Base-by-base conservation (phyloP, 2,329 filamentous ascomycete genomes). In the Aspergillus quadrilineatus region DNA sequence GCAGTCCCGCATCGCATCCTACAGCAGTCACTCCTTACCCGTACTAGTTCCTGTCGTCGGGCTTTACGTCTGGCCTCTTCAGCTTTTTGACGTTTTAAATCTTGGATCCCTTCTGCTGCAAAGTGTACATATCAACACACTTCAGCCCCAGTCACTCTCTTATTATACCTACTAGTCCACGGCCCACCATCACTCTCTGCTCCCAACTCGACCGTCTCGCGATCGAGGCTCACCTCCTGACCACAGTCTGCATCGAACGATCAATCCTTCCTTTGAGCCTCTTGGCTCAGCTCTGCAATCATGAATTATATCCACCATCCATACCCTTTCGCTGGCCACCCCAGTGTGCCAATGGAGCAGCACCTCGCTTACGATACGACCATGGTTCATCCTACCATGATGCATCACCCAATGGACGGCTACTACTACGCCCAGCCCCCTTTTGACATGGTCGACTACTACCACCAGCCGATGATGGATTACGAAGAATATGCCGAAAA, bases 401-500 rank as follows among this genome's bases (percentile, higher is more conserved):
- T 70, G 59, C 71, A 70, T 57, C 66, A 70, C 58, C 66, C 71
- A 34, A 71, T 73, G 54, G 71, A 75, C 52, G 70, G 71, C 48
- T 75, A 75, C 56, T 60, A 75, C 36, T 70, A 73, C 55, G 62
- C 67, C 34, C 72, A 73, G 53, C 66, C 69, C n/a, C 67, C 70
- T n/a, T 72, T 72, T 62, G 75, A 78, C 36, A 73, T 73, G 67
- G 66, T 75, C 41, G 75, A 78, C 51, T 76, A 74, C 60, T 75
- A 75, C 49, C 69, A 70, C 55, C 70, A 74, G 53, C 68, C 73
- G 39, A 70, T 72, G 55, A 69, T 74, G 67, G 75, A 79, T 55
- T 77, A 75, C 55, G 77, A 80, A 42, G 78, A 79, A 65, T 74
- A 74, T 57, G 68, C 75, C 36, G 78, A 81, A 63, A 78, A 77